phyloP scores from a whole-genome alignment of 768 basidiomycete genomes.

The Porpolomopsis calyptriformis region DNA sequence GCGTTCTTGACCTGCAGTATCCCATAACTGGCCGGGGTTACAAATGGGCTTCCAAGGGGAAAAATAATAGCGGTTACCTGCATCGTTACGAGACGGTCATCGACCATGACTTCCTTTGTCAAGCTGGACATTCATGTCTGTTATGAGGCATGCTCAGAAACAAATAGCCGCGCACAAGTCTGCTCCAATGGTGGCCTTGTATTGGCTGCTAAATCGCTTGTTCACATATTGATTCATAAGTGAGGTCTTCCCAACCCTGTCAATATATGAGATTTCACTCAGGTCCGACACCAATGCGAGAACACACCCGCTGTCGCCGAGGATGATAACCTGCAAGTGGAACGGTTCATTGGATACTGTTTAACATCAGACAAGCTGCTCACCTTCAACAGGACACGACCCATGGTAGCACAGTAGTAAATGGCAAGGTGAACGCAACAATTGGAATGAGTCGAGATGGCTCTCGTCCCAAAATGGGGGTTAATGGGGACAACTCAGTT shows the following conservation, averaged over 20 bases:
- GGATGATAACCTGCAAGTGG: conserved; percentile 80
- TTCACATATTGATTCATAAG: conserved; percentile 99
- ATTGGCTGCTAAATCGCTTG: conserved; percentile 98
- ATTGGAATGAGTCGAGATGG: conserved; percentile 14
- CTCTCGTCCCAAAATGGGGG: not conserved
- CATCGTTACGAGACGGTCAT: conserved; percentile 97
- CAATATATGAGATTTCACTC: conserved; percentile 9
- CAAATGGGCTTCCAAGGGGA: conserved; percentile 2
- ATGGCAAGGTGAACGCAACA: conserved; percentile 11
- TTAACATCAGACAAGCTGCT: conserved; percentile 3
- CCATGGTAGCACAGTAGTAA: conserved; percentile 38
- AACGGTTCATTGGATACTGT: conserved; percentile 6
- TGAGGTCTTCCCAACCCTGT: conserved; percentile 95
- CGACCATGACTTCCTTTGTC: conserved; percentile 98
- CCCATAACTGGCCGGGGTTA: conserved; percentile 66
- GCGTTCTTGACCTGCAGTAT: conserved; percentile 98
- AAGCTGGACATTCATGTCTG: conserved; percentile 40
- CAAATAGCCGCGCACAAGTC: conserved; percentile 63
- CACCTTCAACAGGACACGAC: conserved; percentile 82
- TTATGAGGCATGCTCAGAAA: conserved; percentile 4
- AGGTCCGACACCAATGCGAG: conserved; percentile 7
- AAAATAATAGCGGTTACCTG: conserved; percentile 45
- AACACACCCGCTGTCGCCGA: conserved; percentile 91
- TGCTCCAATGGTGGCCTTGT: conserved; percentile 97
- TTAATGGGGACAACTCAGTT: not conserved